Evolutionary conservation across 495 filamentous ascomycete genomes (phyloP).

Genomic region (Aspergillus ellipticus): DNA sequence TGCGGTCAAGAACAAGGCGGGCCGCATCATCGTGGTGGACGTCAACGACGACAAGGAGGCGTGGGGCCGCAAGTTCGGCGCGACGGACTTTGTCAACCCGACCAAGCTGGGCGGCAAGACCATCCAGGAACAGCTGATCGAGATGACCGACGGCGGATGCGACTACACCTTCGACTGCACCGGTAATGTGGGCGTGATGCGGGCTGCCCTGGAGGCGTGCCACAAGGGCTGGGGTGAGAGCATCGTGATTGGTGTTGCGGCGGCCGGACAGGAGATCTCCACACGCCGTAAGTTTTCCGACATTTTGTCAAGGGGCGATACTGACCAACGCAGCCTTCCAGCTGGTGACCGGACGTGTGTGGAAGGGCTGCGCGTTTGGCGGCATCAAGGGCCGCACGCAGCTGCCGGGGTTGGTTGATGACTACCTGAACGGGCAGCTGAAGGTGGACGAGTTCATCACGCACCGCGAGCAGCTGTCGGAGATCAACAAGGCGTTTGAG

Average conservation of each 20-base stretch:
- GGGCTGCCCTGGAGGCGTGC: conserved; percentile 92
- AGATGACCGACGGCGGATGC: conserved; percentile 98
- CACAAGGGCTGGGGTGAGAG: conserved; percentile 99
- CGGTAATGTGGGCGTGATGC: conserved; percentile 94
- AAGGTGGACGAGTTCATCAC: conserved; percentile 99
- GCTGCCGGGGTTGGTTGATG: conserved; percentile 80
- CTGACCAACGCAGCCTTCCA: conserved; percentile 72
- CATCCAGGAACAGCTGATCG: conserved; percentile 85
- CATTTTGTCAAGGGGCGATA: background rate
- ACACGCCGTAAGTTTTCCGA: conserved; percentile 77
- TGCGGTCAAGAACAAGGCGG: conserved; percentile 80
- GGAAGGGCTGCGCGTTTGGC: conserved; percentile 97
- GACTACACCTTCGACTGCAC: conserved; percentile 99
- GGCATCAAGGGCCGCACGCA: conserved; percentile 97
- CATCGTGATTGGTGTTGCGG: conserved; percentile 96
- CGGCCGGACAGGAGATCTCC: conserved; percentile 93
- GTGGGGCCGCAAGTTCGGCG: conserved; percentile 91
- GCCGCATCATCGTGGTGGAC: conserved; percentile 92
- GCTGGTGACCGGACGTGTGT: conserved; percentile 93
- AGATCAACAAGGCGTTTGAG: conserved; percentile 87
- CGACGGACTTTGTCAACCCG: conserved; percentile 96
- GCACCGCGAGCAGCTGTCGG: conserved; percentile 73
- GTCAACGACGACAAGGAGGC: conserved; percentile 89
- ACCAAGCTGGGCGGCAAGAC: conserved; percentile 69
- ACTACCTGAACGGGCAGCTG: conserved; percentile 83